Evolutionary conservation across 1,284 basidiomycete species (phyloP), one percentile per base, ranked within the genome.

Genomic region (Ustilago trichophora): DNA sequence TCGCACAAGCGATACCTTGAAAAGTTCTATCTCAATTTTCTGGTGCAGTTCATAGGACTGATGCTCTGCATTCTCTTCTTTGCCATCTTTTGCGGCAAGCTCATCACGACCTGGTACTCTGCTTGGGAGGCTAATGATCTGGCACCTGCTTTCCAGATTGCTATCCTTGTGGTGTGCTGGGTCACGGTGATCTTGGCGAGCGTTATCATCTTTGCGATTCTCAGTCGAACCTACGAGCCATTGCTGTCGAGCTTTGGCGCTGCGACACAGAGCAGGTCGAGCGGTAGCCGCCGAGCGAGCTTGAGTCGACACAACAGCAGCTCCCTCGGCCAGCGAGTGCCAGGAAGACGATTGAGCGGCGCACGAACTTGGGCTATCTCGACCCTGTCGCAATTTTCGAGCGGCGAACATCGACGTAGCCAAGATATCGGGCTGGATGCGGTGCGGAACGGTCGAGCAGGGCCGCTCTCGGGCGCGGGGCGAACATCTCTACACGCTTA

Each of bases 191-290:
- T 32, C 15, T 38, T 55, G 24, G 64, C 52, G 1, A 51, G 48
- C 32, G 31, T 53, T 21, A 50, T 67, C 32, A 58, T 67, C 16
- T 56, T 56, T 29, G 49, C 54, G 16, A 67, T 60, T 27, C 34
- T 60, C 13, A 53, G 52, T n/a, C 47, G 57, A 3, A 66, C 63
- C 8, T 66, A 66, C 21, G 63, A 66, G 45, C 63, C 63, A 11
- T 42, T 66, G 24, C 34, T 66, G 8, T 44, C 51, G 7, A 54
- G 29, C 47, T 15, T 65, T 19, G 38, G 44, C 18, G 37, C 40
- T 13, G 49, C 27, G 5, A 41, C 35, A 3, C 9, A 10, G 16
- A 45, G 43, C n/a, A 35, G 43, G 13, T 41, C 42, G 18, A 47
- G 27, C 25, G 47, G 52, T 13, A n/a, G n/a, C n/a, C 27, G 42